Base-by-base conservation (phyloP, 257 asterid species). In the Ophiorrhiza pumila region DNA sequence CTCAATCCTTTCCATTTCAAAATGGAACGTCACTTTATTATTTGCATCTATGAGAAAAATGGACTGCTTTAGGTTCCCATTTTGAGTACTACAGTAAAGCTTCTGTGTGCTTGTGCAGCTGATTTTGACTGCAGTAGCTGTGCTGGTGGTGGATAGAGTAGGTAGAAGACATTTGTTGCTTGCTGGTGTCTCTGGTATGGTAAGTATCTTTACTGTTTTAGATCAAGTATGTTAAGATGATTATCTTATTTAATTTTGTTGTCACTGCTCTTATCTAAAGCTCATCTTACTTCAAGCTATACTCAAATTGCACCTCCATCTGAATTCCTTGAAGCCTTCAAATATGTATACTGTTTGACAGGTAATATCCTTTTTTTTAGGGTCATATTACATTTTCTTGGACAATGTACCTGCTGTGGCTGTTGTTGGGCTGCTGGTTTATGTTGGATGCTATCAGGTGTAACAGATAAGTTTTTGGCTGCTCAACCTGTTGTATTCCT, bases 361-460 rank as follows among this genome's bases (percentile, higher is more conserved):
- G 99, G 85, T 84, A 45, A 61, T 88, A 71, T 89, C 98, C 23
- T 87, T 95, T 81, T 91, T 92, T 71, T 83, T 95, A 86, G 99
- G 99, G 64, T 90, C 97, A 52, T 95, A 95, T 79, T 95, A 95
- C 92, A 80, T 87, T 47, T 95, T 25, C 81, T 84, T 90, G 45
- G 88, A 79, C 79, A 78, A 87, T 73, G 74, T 83, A 69, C 96
- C 88, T 37, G 91, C 87, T 68, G 81, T 92, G 72, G 99, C 98
- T 68, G 97, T 95, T 72, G 81, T 70, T 72, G 97, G 96, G 70
- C 80, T 95, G 89, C 93, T 95, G 56, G 77, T 89, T 65, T 95
- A 95, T 65, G 98, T 95, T 77, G 98, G 99, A 68, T 92, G 97
- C 75, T 95, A 95, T 85, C 99, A 95, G 97, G 99, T 89, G 83